Conservation (phyloP, 2,329 filamentous ascomycete genomes). For the Pseudofabraea citricarpa region DNA sequence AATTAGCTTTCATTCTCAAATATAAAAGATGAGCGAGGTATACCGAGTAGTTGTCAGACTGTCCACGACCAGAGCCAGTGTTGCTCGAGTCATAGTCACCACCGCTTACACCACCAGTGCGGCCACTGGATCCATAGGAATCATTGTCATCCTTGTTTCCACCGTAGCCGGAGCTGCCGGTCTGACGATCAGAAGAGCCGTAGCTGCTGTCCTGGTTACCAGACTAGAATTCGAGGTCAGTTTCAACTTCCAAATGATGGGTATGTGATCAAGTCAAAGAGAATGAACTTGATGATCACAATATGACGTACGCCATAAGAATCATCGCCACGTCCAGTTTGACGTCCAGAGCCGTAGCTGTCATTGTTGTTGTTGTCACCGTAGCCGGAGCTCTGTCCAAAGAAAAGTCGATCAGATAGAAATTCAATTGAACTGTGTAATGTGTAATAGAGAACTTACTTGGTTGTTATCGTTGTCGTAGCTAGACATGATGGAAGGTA, state of each 20-base stretch:
- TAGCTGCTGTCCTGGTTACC: conserved; percentile 18
- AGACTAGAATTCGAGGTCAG: too few relatives aligned
- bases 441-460: conserved; percentile 20
- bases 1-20: conserved; percentile 8
- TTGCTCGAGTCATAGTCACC: not conserved
- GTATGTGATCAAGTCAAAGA: not conserved
- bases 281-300: not conserved
- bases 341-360: conserved; percentile 13
- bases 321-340: conserved; percentile 12
- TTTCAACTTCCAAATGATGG: not conserved
- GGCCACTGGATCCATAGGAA: conserved; percentile 29
- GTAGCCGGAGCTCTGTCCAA: conserved; percentile 11
- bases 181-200: conserved; percentile 12
- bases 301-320: not conserved
- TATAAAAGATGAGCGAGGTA: not conserved
- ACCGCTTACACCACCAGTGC: not conserved
- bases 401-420: too few relatives aligned
- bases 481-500: conserved; percentile 24
- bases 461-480: conserved; percentile 24
- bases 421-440: too few relatives aligned
- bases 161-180: conserved; percentile 16
- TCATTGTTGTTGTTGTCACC: conserved; percentile 8
- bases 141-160: conserved; percentile 12
- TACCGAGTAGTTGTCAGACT: not conserved
- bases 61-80: not conserved